These are phyloP conservation scores for Lolium multiflorum DNA, from an alignment of 176 grass and related monocot species.

Conservation along the genomic window DNA sequence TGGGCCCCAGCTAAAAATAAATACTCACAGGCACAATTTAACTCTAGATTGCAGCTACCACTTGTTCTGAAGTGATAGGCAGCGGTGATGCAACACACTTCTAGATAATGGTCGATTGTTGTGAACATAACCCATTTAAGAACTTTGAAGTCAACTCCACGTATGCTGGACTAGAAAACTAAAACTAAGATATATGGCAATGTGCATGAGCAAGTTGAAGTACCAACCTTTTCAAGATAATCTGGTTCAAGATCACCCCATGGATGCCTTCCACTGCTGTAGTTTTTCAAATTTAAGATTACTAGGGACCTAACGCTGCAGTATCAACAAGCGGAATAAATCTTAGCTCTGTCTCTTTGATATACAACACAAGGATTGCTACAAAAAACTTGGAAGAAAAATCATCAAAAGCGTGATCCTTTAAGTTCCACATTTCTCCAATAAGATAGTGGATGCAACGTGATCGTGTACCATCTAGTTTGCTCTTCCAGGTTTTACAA, in stretches of 20 bases:
- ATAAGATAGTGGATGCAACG: not conserved
- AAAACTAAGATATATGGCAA: not conserved
- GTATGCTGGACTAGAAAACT: too few relatives aligned
- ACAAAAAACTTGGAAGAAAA: not conserved
- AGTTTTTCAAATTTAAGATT: constrained; percentile 83
- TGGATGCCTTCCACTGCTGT: constrained; percentile 90
- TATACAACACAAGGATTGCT: not conserved
- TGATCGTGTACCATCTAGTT: constrained; percentile 10
- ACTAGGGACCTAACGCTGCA: constrained; percentile 95
- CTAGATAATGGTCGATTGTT: not conserved
- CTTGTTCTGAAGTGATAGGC: not conserved
- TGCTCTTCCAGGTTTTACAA: not conserved
- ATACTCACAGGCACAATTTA: not conserved
- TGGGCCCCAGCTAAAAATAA: too few relatives aligned
- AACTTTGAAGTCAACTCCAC: too few relatives aligned
- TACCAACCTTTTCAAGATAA: too few relatives aligned
- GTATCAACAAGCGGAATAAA: not conserved
- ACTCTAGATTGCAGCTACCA: not conserved
- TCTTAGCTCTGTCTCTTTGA: constrained; percentile 9
- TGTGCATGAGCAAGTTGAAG: too few relatives aligned
- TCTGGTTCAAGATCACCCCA: constrained; percentile 84
- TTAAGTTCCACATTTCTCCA: constrained; percentile 16
- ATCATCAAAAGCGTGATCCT: constrained; percentile 9
- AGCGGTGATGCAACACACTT: not conserved
- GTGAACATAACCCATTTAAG: too few relatives aligned